Evolutionary conservation across 2,329 filamentous ascomycete species (phyloP).

Genomic region (Dactylellina drechsleri): DNA sequence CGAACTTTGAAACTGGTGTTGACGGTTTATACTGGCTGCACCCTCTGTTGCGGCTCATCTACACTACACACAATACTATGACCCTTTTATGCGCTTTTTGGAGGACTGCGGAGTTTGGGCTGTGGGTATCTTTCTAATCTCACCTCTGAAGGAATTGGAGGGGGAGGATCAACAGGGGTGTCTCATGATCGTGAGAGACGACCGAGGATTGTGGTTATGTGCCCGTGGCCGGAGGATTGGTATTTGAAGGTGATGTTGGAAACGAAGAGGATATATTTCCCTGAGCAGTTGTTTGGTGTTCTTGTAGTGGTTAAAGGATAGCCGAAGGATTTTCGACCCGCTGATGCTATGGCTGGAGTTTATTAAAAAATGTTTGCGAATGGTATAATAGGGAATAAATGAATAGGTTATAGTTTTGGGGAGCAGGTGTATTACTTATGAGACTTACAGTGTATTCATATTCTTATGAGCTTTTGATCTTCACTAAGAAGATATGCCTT

Average conservation of each 20-base stretch:
- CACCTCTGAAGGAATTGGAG: too few species aligned
- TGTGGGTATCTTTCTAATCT: slow-evolving; percentile 1
- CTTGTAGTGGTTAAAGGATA: slow-evolving; percentile 2
- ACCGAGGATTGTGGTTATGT: slow-evolving; percentile 13
- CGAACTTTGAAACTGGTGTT: too few species aligned
- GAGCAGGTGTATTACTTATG: too few species aligned
- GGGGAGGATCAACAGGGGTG: too few species aligned
- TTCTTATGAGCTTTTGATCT: background rate
- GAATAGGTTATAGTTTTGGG: too few species aligned
- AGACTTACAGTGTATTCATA: too few species aligned
- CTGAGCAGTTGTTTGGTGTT: background rate
- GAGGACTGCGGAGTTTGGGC: background rate
- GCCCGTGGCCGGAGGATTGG: slow-evolving; percentile 21
- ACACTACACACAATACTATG: slow-evolving; percentile 6
- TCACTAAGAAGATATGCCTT: background rate
- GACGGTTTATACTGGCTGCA: too few species aligned
- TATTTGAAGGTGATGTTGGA: background rate
- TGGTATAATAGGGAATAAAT: too few species aligned
- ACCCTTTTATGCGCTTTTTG: background rate
- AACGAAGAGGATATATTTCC: slow-evolving; percentile 11
- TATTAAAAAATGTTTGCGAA: background rate
- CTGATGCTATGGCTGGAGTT: slow-evolving; percentile 1
- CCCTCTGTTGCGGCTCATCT: background rate
- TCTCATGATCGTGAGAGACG: background rate
- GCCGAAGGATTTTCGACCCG: slow-evolving; percentile 13